A percentile compares a stretch with the other conserved stretches of the same genome.
Evolutionary conservation across 257 asterid genomes (phyloP).

Genomic region (Rubia yunnanensis): DNA sequence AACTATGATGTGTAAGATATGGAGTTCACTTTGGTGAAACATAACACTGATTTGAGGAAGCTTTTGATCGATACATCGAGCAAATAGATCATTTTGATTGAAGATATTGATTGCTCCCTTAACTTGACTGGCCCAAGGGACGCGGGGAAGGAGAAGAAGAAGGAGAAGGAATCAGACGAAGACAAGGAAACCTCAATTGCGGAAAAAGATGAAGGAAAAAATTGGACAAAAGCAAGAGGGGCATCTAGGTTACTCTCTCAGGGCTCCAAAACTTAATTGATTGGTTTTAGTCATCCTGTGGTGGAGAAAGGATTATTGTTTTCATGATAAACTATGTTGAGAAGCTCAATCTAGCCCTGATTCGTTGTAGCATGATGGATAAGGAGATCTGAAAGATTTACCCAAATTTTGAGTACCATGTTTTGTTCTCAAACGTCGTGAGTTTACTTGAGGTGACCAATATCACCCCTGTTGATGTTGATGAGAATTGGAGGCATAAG

Average conservation of each 20-base stretch:
- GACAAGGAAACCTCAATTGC: conserved; percentile 39
- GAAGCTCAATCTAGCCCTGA: conserved; percentile 49
- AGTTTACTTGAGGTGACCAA: too few species aligned
- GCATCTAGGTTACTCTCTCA: conserved; percentile 48
- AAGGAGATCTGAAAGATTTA: too few species aligned
- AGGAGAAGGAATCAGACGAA: too few species aligned
- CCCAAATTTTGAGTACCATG: too few species aligned
- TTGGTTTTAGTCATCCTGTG: conserved; percentile 66
- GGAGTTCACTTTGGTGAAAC: conserved; percentile 42
- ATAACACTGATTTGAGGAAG: conserved; percentile 45
- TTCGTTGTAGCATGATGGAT: conserved; percentile 68
- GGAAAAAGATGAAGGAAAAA: conserved; percentile 6
- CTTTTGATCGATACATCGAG: conserved; percentile 39
- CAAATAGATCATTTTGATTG: conserved; percentile 42
- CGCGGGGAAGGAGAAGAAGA: too few species aligned
- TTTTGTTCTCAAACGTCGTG: too few species aligned
- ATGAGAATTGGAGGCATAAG: too few species aligned
- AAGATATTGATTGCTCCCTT: too few species aligned
- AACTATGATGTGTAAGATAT: conserved; percentile 56
- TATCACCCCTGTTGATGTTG: too few species aligned
- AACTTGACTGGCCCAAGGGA: too few species aligned
- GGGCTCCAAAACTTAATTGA: conserved; percentile 55
- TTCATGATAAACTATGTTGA: conserved; percentile 57
- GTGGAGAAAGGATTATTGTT: conserved; percentile 52
- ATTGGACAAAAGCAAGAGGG: conserved; percentile 22